These are phyloP conservation scores for Leishmania martiniquensis DNA, from an alignment of 208 protist species.

Conservation along the genomic window DNA sequence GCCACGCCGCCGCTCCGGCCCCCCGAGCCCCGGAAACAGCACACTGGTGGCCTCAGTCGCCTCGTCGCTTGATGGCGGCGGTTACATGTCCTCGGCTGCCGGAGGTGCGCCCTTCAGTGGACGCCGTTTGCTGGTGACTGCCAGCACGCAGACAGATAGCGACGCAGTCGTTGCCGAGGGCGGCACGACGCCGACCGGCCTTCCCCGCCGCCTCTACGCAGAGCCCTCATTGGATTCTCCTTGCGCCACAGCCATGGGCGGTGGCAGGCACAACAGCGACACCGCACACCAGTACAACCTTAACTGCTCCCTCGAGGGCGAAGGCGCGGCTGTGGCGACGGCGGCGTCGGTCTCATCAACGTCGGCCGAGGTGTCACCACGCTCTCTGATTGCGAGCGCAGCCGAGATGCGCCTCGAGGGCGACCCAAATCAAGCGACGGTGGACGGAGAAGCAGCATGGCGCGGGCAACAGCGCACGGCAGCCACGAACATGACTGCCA, in stretches of 20 bases:
- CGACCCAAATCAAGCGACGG: not conserved
- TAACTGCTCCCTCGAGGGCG: not conserved
- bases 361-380: conserved; percentile 27
- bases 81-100: not conserved
- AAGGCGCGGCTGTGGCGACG: not conserved
- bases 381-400: conserved; percentile 14
- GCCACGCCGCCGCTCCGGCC: conserved; percentile 36
- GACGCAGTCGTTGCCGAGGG: not conserved
- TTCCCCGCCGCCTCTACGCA: not conserved
- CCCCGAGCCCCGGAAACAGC: conserved; percentile 40
- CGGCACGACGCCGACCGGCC: not conserved
- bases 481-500: not conserved
- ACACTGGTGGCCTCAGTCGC: conserved; percentile 40
- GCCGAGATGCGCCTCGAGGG: conserved; percentile 4
- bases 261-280: not conserved
- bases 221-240: not conserved
- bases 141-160: conserved; percentile 28
- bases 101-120: conserved; percentile 10
- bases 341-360: conserved; percentile 28
- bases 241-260: not conserved
- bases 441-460: not conserved
- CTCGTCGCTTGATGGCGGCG: conserved; percentile 29
- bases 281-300: not conserved
- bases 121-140: conserved; percentile 21
- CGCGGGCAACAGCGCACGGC: not conserved